Conservation (phyloP, 2,329 filamentous ascomycete species). For the Apiospora marii region DNA sequence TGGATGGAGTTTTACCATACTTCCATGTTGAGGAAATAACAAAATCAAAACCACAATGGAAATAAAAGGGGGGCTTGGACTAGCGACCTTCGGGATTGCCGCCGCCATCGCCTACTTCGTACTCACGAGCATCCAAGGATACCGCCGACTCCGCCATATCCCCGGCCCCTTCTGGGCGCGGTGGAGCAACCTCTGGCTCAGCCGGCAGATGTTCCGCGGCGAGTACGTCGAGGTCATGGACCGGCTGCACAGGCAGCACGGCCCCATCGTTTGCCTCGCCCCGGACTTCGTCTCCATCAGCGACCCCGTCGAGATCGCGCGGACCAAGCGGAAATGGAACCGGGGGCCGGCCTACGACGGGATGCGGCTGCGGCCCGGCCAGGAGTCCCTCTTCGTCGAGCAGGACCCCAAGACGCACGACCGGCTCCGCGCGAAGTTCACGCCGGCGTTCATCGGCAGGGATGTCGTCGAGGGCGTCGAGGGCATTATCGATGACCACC, state of each 20-base stretch:
- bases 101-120: neutral
- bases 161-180: conserved; percentile 16
- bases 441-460: neutral
- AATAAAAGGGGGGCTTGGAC: neutral
- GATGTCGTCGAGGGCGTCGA: conserved; percentile 5
- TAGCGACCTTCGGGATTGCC: neutral
- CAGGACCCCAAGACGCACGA: neutral
- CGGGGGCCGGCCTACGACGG: conserved; percentile 12
- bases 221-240: conserved; percentile 9
- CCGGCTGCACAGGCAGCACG: neutral
- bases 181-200: conserved; percentile 15
- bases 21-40: neutral
- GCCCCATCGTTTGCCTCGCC: conserved; percentile 8
- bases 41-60: neutral
- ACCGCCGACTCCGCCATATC: conserved; percentile 1
- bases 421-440: conserved; percentile 14
- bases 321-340: conserved; percentile 9
- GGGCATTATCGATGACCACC: neutral
- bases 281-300: conserved; percentile 11
- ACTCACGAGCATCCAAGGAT: neutral
- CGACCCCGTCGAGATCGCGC: conserved; percentile 6
- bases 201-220: neutral
- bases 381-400: conserved; percentile 13
- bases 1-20: neutral
- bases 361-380: neutral